A percentile compares a stretch with the other conserved stretches of the same genome.
These are phyloP conservation scores for Pyrenophora teres DNA, from an alignment of 2,329 filamentous ascomycete genomes.

Conservation along the genomic window DNA sequence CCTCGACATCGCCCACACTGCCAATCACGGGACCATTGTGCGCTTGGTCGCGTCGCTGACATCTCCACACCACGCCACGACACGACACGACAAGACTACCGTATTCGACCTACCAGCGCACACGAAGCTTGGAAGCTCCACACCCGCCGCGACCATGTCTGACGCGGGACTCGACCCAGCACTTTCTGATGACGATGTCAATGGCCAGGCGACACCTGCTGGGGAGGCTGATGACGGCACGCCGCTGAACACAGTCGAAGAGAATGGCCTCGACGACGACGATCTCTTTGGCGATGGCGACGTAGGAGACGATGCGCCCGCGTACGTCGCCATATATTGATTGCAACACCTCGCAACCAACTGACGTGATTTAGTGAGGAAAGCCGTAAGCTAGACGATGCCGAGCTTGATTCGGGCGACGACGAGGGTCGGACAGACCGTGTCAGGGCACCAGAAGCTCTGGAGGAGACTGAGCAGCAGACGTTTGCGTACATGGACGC, in stretches of 20 bases:
- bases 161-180: conserved; percentile 42
- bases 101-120: background rate
- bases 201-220: conserved; percentile 37
- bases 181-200: conserved; percentile 44
- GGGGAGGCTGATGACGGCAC: conserved; percentile 37
- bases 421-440: conserved; percentile 68
- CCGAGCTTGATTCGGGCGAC: conserved; percentile 66
- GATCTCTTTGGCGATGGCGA: conserved; percentile 56
- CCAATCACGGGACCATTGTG: background rate
- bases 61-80: background rate
- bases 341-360: conserved; percentile 25
- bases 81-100: background rate
- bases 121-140: background rate
- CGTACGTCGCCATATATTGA: conserved; percentile 39
- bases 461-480: conserved; percentile 58
- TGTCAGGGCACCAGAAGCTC: conserved; percentile 51
- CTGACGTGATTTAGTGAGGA: conserved; percentile 39
- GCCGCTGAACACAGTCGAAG: conserved; percentile 40
- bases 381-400: conserved; percentile 61
- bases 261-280: conserved; percentile 44
- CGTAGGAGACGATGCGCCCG: conserved; percentile 27
- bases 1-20: conserved; percentile 8
- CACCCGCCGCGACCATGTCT: conserved; percentile 41
- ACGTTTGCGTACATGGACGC: conserved; percentile 65
- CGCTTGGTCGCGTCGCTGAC: background rate